phyloP scores from a whole-genome alignment of 192 early-diverging fungal species.

The Obelidium mucronatum region DNA sequence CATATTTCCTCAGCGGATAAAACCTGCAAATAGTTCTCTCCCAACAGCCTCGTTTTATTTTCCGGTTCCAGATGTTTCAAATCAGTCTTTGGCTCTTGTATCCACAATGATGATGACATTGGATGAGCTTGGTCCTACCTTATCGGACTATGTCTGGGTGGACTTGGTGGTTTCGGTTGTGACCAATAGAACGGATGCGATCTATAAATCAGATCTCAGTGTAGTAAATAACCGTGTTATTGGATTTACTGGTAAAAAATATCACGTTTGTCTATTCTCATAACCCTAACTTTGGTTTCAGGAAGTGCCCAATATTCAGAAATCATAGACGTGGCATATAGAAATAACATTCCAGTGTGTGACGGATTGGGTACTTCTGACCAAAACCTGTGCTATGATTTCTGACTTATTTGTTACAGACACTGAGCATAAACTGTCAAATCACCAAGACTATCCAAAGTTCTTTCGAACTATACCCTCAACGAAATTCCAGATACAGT shows the following conservation, averaged over 20 bases:
- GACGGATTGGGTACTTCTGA: conserved; percentile 11
- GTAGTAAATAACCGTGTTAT: not conserved
- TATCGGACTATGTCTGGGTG: conserved; percentile 1
- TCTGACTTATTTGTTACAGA: not conserved
- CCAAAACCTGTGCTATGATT: not conserved
- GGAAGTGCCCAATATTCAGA: conserved; percentile 15
- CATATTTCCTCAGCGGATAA: not conserved
- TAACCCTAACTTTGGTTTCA: not conserved
- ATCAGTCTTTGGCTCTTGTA: not conserved
- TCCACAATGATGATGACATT: conserved; percentile 16
- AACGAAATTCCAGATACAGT: not conserved
- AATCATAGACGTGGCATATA: conserved; percentile 7
- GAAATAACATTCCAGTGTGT: conserved; percentile 10
- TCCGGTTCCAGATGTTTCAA: conserved; percentile 12
- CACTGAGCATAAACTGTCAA: not conserved
- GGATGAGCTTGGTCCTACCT: not conserved
- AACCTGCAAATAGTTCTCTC: not conserved
- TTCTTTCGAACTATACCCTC: conserved; percentile 30
- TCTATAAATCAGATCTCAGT: not conserved
- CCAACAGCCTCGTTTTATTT: conserved; percentile 15
- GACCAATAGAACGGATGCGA: not conserved
- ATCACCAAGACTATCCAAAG: conserved; percentile 10
- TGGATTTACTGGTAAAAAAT: conserved; percentile 28
- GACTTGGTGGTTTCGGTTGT: conserved; percentile 6
- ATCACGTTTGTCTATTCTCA: too few species aligned